Evolutionary conservation across 306 rosid species (phyloP).

Genomic region (Myrica gale): DNA sequence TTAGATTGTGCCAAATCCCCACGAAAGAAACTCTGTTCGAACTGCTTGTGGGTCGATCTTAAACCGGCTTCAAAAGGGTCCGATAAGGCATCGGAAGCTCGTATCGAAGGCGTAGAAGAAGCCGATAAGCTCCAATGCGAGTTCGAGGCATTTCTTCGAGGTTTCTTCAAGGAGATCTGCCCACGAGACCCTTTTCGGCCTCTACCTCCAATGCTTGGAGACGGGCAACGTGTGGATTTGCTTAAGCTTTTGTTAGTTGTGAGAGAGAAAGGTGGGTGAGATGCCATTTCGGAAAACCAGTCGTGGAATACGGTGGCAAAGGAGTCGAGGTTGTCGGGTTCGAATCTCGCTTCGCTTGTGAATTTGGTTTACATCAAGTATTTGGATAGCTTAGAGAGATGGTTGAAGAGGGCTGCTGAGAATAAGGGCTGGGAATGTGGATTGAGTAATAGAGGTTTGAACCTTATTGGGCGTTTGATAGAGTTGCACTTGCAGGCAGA

Average conservation of each 20-base stretch:
- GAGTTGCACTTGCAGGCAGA: slow-evolving; percentile 44
- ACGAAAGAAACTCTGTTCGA: slow-evolving; percentile 28
- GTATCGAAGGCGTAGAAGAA: slow-evolving; percentile 16
- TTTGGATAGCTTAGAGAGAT: slow-evolving; percentile 49
- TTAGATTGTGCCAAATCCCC: slow-evolving; percentile 31
- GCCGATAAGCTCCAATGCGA: slow-evolving; percentile 38
- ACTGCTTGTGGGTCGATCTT: slow-evolving; percentile 24
- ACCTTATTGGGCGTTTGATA: slow-evolving; percentile 45
- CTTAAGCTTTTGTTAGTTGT: slow-evolving; percentile 68
- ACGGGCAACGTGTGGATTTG: slow-evolving; percentile 56
- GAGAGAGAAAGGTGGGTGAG: slow-evolving; percentile 73
- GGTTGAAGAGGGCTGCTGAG: slow-evolving; percentile 36
- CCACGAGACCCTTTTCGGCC: slow-evolving; percentile 16
- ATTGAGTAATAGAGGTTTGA: slow-evolving; percentile 37
- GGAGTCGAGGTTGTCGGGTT: slow-evolving; percentile 57
- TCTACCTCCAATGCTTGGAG: slow-evolving; percentile 49
- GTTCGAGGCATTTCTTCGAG: slow-evolving; percentile 37
- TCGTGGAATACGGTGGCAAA: slow-evolving; percentile 65
- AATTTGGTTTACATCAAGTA: slow-evolving; percentile 55
- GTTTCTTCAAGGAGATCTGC: slow-evolving; percentile 34
- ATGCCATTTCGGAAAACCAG: slow-evolving; percentile 31
- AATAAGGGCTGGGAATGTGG: slow-evolving; percentile 38
- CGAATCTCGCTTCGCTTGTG: slow-evolving; percentile 40
- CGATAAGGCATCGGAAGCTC: neutral
- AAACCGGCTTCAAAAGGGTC: slow-evolving; percentile 18